These are phyloP conservation scores for Maudiozyma serrabonitensis DNA, from an alignment of 805 yeast species.

Conservation along the genomic window DNA sequence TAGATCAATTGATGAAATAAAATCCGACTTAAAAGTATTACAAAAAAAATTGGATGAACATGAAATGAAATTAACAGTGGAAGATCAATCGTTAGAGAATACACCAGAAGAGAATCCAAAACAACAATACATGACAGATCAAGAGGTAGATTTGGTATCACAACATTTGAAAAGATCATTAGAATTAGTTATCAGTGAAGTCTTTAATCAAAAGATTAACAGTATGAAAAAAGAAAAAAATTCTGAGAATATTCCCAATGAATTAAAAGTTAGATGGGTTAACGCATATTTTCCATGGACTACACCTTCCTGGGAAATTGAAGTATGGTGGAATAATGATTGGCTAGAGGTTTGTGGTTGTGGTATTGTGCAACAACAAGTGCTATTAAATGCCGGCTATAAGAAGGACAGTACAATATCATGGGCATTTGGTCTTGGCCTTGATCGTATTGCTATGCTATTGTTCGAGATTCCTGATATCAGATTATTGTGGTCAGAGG, in stretches of 20 bases:
- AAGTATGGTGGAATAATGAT: conserved; percentile 97
- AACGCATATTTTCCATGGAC: conserved; percentile 98
- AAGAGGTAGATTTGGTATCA: conserved; percentile 60
- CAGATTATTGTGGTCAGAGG: conserved; percentile 82
- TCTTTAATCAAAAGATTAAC: conserved; percentile 43
- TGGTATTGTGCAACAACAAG: conserved; percentile 78
- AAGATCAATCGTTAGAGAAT: conserved; percentile 53
- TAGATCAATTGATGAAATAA: conserved; percentile 36
- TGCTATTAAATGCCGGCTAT: conserved; percentile 63
- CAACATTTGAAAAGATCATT: conserved; percentile 77
- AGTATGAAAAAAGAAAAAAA: conserved; percentile 34
- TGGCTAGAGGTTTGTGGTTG: conserved; percentile 98
- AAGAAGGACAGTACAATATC: conserved; percentile 52
- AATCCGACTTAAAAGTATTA: conserved; percentile 50
- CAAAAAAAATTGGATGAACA: conserved; percentile 36
- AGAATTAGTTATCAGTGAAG: conserved; percentile 72
- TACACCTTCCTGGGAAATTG: conserved; percentile 95
- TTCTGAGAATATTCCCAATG: conserved; percentile 34
- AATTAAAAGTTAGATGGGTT: conserved; percentile 85
- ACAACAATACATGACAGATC: conserved; percentile 63
- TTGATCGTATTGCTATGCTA: conserved; percentile 93
- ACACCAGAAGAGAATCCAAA: conserved; percentile 57
- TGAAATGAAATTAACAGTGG: conserved; percentile 52
- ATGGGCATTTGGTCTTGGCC: conserved; percentile 97
- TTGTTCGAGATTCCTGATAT: conserved; percentile 93